Percentiles rank a stretch among this genome's conserved stretches.
Evolutionary conservation across 352 stramenopile species (phyloP).

Genomic region (Phytophthora nicotianae): DNA sequence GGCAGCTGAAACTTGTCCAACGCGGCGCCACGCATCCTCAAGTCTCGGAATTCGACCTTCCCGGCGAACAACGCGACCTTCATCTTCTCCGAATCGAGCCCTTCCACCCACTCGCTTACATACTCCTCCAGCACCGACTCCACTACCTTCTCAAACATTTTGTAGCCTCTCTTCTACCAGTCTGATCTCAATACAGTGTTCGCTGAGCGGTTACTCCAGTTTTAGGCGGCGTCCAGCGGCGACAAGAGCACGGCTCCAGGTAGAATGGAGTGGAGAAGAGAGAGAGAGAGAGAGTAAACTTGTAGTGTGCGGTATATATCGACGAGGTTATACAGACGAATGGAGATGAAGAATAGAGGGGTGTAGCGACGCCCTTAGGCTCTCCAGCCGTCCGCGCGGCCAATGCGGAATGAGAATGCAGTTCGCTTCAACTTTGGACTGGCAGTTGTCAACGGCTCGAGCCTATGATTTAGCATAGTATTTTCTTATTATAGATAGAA

Average conservation of each 20-base stretch:
- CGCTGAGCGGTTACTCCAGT: conserved; percentile 16
- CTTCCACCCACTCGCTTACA: conserved; percentile 86
- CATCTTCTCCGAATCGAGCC: conserved; percentile 88
- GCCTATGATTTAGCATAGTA: conserved; percentile 3
- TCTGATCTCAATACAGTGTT: conserved; percentile 1
- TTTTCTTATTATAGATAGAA: conserved; percentile 5
- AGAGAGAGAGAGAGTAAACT: not conserved
- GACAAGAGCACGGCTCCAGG: conserved; percentile 1
- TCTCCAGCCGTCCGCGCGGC: conserved; percentile 14
- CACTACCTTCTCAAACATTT: conserved; percentile 88
- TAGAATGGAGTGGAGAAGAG: conserved; percentile 7
- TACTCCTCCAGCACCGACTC: conserved; percentile 88
- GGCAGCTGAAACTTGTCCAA: conserved; percentile 85
- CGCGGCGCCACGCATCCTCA: conserved; percentile 69
- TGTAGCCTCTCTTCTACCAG: not conserved
- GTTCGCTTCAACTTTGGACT: conserved; percentile 36
- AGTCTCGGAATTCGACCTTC: conserved; percentile 82
- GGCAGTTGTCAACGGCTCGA: conserved; percentile 22
- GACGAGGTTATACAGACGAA: conserved; percentile 5
- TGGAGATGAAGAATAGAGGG: not conserved
- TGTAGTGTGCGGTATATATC: not conserved
- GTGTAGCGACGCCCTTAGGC: conserved; percentile 1
- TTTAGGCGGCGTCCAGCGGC: not conserved
- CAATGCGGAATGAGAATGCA: conserved; percentile 36
- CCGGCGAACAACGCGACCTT: conserved; percentile 83